These are phyloP conservation scores for Ulmus americana DNA, from an alignment of 331 rosid species.

Conservation along the genomic window DNA sequence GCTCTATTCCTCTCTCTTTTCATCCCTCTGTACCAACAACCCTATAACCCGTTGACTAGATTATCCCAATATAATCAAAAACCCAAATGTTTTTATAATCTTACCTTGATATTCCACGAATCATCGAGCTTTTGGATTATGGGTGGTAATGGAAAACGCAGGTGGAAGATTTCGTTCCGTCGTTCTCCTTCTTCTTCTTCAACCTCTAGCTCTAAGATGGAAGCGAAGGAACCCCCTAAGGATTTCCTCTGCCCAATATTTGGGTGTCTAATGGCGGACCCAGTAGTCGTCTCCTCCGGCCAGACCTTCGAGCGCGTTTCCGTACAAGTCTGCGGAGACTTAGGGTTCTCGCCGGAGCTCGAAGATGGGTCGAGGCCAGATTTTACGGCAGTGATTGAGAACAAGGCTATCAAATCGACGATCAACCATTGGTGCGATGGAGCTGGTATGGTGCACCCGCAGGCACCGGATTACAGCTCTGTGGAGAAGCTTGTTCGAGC, in stretches of 20 bases:
- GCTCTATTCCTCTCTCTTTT: no score
- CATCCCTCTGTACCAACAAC: no score
- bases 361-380: conserved; percentile 68
- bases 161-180: conserved; percentile 63
- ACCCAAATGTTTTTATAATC: not conserved
- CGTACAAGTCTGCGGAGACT: conserved; percentile 50
- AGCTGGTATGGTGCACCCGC: conserved; percentile 35
- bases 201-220: conserved; percentile 32
- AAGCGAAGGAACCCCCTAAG: conserved; percentile 33
- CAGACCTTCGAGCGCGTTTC: conserved; percentile 77
- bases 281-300: conserved; percentile 76
- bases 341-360: conserved; percentile 40
- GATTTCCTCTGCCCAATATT: conserved; percentile 67
- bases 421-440: conserved; percentile 60
- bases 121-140: conserved; percentile 2
- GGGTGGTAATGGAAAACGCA: conserved; percentile 77
- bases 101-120: not conserved
- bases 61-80: not conserved
- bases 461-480: conserved; percentile 40
- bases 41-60: no score
- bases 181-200: conserved; percentile 27
- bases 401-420: conserved; percentile 51
- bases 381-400: conserved; percentile 56
- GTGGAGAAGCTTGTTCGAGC: conserved; percentile 34
- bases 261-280: conserved; percentile 67